Evolutionary conservation across 495 filamentous ascomycete species (phyloP).

Genomic region (Lichenothelia convexa): DNA sequence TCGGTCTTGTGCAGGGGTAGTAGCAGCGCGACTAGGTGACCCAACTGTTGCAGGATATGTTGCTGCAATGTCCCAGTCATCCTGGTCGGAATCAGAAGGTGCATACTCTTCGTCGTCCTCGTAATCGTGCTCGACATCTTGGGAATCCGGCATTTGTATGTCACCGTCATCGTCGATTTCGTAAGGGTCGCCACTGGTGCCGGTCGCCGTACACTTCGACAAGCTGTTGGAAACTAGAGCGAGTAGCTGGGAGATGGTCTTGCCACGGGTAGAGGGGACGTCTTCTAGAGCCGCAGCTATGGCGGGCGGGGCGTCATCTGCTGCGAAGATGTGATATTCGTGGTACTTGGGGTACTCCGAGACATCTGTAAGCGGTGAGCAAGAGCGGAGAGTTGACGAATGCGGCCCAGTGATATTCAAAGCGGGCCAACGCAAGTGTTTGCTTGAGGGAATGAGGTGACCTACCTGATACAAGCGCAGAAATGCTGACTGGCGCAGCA

Average conservation of each 20-base stretch:
- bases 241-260: constrained; percentile 18
- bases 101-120: constrained; percentile 16
- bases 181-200: too few species aligned
- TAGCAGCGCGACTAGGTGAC: not conserved
- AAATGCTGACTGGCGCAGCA: constrained; percentile 26
- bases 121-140: constrained; percentile 15
- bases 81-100: constrained; percentile 9
- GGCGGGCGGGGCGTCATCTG: constrained; percentile 27
- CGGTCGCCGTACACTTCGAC: not conserved
- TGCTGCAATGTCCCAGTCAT: constrained; percentile 8
- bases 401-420: too few species aligned
- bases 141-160: constrained; percentile 18
- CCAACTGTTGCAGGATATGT: not conserved
- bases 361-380: constrained; percentile 26
- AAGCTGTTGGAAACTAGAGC: constrained; percentile 19
- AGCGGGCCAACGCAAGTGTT: too few species aligned
- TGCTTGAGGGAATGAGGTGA: constrained; percentile 2
- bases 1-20: too few species aligned
- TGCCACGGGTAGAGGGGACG: constrained; percentile 14
- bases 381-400: not conserved
- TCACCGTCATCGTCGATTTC: constrained; percentile 17
- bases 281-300: constrained; percentile 31
- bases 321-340: constrained; percentile 40
- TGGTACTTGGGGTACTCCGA: constrained; percentile 47
- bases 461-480: constrained; percentile 36